Percentiles rank a stretch among this genome's conserved stretches.
phyloP scores from a whole-genome alignment of 371 early-diverging fungal genomes.

The Apophysomyces elegans region DNA sequence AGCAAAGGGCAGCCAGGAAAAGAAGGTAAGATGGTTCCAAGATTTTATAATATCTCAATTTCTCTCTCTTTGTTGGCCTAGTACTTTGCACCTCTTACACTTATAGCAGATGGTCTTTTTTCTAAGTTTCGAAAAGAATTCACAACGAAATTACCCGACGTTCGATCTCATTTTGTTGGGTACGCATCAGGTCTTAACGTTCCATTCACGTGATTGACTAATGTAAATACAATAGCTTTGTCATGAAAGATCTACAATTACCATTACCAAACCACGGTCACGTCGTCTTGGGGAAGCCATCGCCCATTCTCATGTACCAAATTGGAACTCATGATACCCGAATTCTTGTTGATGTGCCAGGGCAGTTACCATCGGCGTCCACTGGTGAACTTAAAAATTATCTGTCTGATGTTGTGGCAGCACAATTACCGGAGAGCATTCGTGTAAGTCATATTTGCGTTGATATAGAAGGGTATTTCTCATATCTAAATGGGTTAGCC shows the following conservation, averaged over 20 bases:
- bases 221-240: conserved; percentile 38
- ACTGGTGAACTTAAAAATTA: conserved; percentile 70
- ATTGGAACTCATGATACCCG: conserved; percentile 89
- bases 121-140: conserved; percentile 91
- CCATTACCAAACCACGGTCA: conserved; percentile 90
- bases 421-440: conserved; percentile 72
- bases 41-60: not conserved
- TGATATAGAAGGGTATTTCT: too few relatives aligned
- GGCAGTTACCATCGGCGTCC: conserved; percentile 73
- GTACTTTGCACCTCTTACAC: conserved; percentile 67
- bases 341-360: conserved; percentile 92
- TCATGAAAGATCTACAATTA: conserved; percentile 71
- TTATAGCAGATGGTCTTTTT: conserved; percentile 77
- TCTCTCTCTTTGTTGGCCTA: not conserved
- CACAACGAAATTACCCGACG: conserved; percentile 54
- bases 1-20: conserved; percentile 27
- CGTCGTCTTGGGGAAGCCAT: conserved; percentile 83
- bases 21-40: conserved; percentile 18
- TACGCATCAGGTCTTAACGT: conserved; percentile 44
- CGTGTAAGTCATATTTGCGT: conserved; percentile 41
- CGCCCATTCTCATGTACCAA: conserved; percentile 93
- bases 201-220: not conserved
- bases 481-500: conserved; percentile 30
- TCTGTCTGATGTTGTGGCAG: conserved; percentile 61
- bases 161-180: conserved; percentile 84